Evolutionary conservation across 164 flowering plant genomes (phyloP), one percentile per base, ranked within the genome.

Genomic region (Malania oleifera): DNA sequence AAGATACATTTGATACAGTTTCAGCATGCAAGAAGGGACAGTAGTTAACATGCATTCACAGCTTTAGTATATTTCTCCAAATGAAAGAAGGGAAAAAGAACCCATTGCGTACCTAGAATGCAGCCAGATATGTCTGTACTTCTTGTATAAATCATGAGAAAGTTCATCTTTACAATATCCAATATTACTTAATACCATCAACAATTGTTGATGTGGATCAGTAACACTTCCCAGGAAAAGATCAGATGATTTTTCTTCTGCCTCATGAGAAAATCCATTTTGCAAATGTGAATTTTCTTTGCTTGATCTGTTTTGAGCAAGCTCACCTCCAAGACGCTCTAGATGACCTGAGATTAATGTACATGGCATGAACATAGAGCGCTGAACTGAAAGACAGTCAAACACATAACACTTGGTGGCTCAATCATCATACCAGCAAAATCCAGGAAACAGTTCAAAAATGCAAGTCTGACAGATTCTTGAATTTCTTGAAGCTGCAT

Each of bases 101-200:
- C 47, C 17, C 27, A 31, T 5, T 34, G 19, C 57, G 25, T 76
- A 87, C 98, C 93, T 75, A 18, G 88, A 73, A 31, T 75, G 83
- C 40, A 70, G 75, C 99, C 99, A 95, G 52, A 85, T 75, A 64
- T 75, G 73, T 59, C 77, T 85, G 83, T 80, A 95, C 65, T 87
- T 95, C 67, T 82, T 76, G 81, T 85, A 85, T 62, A 91, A 59
- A 66, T 91, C 93, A 62, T 61, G 52, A 41, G 91, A 77, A 70
- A 95, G 87, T 65, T 95, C 95, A 57, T 95, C 96, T 75, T 87
- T 95, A 81, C 97, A 95, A 67, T 81, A 95, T 43, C 97, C 99
- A 54, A 95, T 82, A 67, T 95, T 95, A 68, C 99, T 95, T 72
- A 95, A 71, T 34, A 89, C 87, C 53, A 95, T 81, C 67, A 95